These are phyloP conservation scores for Colletotrichum simmondsii DNA, from an alignment of 2,329 filamentous ascomycete genomes.

Conservation along the genomic window DNA sequence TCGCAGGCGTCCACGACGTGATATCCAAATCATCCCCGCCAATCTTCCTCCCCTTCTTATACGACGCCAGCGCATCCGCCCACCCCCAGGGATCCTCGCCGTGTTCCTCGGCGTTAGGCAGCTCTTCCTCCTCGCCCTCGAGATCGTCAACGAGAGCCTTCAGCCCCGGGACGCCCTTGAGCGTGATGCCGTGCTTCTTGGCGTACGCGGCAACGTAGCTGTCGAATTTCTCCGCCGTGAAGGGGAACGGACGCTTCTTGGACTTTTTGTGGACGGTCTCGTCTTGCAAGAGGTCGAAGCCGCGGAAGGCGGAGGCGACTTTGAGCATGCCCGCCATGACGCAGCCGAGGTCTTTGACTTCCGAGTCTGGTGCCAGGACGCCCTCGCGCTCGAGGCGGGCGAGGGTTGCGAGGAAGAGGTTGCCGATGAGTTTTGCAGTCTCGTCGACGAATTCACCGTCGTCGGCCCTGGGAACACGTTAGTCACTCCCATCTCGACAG, in stretches of 20 bases:
- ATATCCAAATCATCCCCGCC: slow-evolving; percentile 52
- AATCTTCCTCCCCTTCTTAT: slow-evolving; percentile 39
- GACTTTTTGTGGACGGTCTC: slow-evolving; percentile 15
- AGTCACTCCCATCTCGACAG: neutral
- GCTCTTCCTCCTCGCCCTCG: slow-evolving; percentile 37
- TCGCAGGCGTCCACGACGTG: slow-evolving; percentile 44
- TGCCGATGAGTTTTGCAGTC: slow-evolving; percentile 39
- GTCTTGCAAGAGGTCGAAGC: slow-evolving; percentile 35
- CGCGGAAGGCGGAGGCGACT: slow-evolving; percentile 33
- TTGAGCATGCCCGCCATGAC: slow-evolving; percentile 50
- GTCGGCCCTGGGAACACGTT: slow-evolving; percentile 17
- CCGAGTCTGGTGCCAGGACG: slow-evolving; percentile 46
- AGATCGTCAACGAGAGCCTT: slow-evolving; percentile 36
- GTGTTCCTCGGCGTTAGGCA: slow-evolving; percentile 37
- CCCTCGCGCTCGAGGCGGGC: slow-evolving; percentile 45
- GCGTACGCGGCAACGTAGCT: slow-evolving; percentile 47
- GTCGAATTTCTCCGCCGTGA: slow-evolving; percentile 39
- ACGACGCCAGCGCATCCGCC: slow-evolving; percentile 37
- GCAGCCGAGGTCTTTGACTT: slow-evolving; percentile 48
- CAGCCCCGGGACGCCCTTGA: slow-evolving; percentile 41
- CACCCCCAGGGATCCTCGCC: slow-evolving; percentile 42
- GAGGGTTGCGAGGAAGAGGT: slow-evolving; percentile 52
- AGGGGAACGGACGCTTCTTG: slow-evolving; percentile 37
- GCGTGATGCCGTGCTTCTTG: slow-evolving; percentile 44
- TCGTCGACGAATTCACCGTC: slow-evolving; percentile 39